Base-by-base conservation (phyloP, 148 eudicot species). In the Gaultheria prostrata region DNA sequence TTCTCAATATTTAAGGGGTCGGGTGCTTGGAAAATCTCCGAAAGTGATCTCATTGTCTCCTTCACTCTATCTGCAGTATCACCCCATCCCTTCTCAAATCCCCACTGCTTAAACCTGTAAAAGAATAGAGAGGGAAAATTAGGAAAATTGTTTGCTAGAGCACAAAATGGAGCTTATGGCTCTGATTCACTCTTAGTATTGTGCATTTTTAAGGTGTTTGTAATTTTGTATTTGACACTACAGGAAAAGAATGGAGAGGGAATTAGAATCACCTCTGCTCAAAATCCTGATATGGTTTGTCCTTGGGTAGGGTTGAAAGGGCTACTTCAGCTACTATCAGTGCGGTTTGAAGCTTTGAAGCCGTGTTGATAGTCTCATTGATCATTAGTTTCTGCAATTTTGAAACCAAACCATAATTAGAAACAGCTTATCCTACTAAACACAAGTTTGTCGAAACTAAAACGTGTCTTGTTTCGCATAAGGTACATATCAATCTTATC, bases 21-120 rank as follows among this genome's bases (percentile, higher is more conserved):
- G 1, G 99, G 99, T 49, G 99, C 98, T 73, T 96, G 99, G 59
- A 96, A 89, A 30, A 94, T 90, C 92, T 94, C 95, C 0, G 98
- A 94, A 76, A 96, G 92, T 32, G 86, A 85, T 65, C 90, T 89
- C 93, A 94, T 93, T 51, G 95, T 93, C 76, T 96, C 94, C 87
- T 39, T 87, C 8, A 93, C 99, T 87, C 95, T 91, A 84, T 84
- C 92, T 28, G 95, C 94, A 6, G 88, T 91, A 83, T 90, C 93
- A 39, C 99, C 99, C 99, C 99, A 96, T 74, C 99, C 99, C 84
- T 90, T 96, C 87, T 96, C 98, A 49, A 96, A 96, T 39, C 99
- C 99, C 99, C 99, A 96, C 78, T 93, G 93, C 88, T 88, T 93
- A 75, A 94, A 91, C 87, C 98, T 94, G 91, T 54, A 77, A 78